phyloP scores from a whole-genome alignment of 768 basidiomycete species.

The Mycena capillaripes region DNA sequence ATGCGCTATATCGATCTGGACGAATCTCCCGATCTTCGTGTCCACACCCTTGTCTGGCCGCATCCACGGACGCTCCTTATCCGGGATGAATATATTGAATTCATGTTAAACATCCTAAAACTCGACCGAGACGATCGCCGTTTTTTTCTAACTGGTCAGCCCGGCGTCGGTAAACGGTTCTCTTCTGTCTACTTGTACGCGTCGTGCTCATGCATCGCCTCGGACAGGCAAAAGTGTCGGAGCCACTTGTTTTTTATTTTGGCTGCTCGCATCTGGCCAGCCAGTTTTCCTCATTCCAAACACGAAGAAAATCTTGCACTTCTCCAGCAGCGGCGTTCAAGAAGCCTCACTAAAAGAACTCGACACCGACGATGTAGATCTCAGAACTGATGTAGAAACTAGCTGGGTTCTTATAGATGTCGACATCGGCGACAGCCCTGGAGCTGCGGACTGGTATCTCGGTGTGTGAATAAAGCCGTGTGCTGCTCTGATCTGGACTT shows the following conservation, averaged over 20 bases:
- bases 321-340: conserved; percentile 20
- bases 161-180: background rate
- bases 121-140: background rate
- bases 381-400: background rate
- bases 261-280: conserved; percentile 5
- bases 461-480: background rate
- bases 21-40: background rate
- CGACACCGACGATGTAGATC: background rate
- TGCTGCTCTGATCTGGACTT: conserved; percentile 8
- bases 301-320: background rate
- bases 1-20: background rate
- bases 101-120: background rate
- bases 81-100: conserved; percentile 6
- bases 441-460: background rate
- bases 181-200: background rate
- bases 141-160: conserved; percentile 19
- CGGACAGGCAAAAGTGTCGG: conserved; percentile 23
- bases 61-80: background rate
- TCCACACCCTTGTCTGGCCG: background rate
- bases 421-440: background rate
- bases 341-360: background rate
- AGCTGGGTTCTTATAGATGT: conserved; percentile 25
- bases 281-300: conserved; percentile 4
- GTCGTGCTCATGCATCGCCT: conserved; percentile 7
- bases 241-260: background rate